phyloP scores from a whole-genome alignment of 2,329 filamentous ascomycete species.

The Scedosporium minutisporum region DNA sequence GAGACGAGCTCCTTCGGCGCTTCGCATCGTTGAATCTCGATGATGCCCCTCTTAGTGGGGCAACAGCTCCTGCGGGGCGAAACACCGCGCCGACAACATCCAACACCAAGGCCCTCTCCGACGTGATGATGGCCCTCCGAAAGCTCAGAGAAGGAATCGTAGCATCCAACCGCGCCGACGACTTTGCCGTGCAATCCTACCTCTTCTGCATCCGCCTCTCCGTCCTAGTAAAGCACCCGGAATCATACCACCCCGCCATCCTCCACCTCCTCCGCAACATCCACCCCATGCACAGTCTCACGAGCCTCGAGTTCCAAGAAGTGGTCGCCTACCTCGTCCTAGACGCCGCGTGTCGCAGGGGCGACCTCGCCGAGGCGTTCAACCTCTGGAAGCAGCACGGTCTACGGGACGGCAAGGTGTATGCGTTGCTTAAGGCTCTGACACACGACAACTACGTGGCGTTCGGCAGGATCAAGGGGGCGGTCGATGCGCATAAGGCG shows the following conservation, averaged over 20 bases:
- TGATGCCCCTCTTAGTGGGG: neutral
- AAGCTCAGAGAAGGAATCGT: constrained; percentile 88
- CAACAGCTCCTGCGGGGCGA: neutral
- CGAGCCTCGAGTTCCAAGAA: constrained; percentile 64
- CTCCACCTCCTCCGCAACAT: constrained; percentile 66
- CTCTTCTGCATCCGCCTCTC: constrained; percentile 82
- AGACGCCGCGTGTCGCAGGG: constrained; percentile 78
- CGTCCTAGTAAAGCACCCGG: constrained; percentile 70
- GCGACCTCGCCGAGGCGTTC: constrained; percentile 65
- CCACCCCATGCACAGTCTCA: constrained; percentile 58
- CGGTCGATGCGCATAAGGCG: constrained; percentile 71
- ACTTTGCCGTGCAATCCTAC: constrained; percentile 81
- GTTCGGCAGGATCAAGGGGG: constrained; percentile 62
- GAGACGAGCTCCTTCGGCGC: constrained; percentile 63
- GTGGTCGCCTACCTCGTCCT: constrained; percentile 74
- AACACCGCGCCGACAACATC: constrained; percentile 13
- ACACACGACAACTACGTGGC: constrained; percentile 73
- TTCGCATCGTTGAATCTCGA: constrained; percentile 52
- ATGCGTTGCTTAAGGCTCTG: constrained; percentile 58
- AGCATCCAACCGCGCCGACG: constrained; percentile 63
- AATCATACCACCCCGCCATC: constrained; percentile 84
- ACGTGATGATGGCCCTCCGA: constrained; percentile 72
- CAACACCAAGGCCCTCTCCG: constrained; percentile 56
- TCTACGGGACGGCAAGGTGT: constrained; percentile 58
- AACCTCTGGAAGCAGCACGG: constrained; percentile 50